These are phyloP conservation scores for Fusarium foetens DNA, from an alignment of 2,329 filamentous ascomycete species.

Conservation along the genomic window DNA sequence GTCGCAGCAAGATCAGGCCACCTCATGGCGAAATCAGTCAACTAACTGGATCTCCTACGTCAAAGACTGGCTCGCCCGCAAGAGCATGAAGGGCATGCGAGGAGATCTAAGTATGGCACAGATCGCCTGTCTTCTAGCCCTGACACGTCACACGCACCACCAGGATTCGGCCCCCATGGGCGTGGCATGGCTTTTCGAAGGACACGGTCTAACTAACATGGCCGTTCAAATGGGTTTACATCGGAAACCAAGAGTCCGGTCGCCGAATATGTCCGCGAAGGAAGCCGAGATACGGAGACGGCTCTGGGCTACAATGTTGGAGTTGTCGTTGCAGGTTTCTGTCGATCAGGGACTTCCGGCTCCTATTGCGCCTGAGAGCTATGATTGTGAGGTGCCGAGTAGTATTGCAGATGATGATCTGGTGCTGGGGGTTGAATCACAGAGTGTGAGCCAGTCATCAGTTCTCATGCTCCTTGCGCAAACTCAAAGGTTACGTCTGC, in stretches of 20 bases:
- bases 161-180: neutral
- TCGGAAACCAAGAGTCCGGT: neutral
- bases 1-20: neutral
- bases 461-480: neutral
- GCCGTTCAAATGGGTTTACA: neutral
- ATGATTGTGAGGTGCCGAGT: neutral
- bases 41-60: neutral
- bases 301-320: neutral
- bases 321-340: neutral
- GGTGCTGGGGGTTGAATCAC: neutral
- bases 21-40: neutral
- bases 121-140: neutral
- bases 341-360: neutral
- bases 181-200: neutral
- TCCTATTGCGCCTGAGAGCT: neutral
- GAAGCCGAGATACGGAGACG: conserved; percentile 1
- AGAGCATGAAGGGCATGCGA: neutral
- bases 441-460: neutral
- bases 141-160: conserved; percentile 2
- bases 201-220: neutral
- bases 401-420: neutral
- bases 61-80: neutral
- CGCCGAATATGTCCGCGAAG: neutral
- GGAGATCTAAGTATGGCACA: conserved; percentile 4
- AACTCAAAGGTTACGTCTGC: neutral